phyloP scores from a whole-genome alignment of 177 flowering plant genomes.

The Tripterygium wilfordii region DNA sequence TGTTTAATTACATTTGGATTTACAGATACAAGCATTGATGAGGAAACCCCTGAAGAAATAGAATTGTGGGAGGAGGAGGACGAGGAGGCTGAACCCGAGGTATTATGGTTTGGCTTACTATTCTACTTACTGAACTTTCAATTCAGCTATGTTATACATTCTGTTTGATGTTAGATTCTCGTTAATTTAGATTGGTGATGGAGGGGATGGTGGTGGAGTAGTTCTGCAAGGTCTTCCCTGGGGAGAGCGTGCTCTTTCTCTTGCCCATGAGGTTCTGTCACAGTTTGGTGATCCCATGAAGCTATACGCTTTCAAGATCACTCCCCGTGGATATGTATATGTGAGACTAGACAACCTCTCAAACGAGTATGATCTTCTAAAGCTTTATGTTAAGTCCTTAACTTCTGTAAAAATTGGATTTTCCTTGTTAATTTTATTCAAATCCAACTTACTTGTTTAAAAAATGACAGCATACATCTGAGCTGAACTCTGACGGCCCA shows the following conservation, averaged over 20 bases:
- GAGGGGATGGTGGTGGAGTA: slow-evolving; percentile 95
- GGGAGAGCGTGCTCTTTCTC: slow-evolving; percentile 62
- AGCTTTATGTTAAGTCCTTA: background rate
- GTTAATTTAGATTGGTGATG: slow-evolving; percentile 71
- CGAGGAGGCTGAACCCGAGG: slow-evolving; percentile 60
- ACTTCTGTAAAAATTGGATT: no score
- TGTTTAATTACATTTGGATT: background rate
- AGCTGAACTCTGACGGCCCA: no score
- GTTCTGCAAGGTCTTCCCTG: slow-evolving; percentile 64
- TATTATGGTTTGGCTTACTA: slow-evolving; percentile 10
- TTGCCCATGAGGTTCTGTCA: slow-evolving; percentile 54
- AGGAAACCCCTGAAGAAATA: slow-evolving; percentile 46
- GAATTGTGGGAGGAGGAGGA: slow-evolving; percentile 82
- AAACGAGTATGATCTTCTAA: slow-evolving; percentile 41
- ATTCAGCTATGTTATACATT: background rate
- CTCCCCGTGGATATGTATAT: slow-evolving; percentile 77
- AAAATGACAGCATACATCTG: no score
- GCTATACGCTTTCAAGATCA: slow-evolving; percentile 66
- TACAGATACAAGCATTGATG: slow-evolving; percentile 37
- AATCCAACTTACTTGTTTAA: no score
- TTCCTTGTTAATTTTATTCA: no score
- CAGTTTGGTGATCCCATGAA: slow-evolving; percentile 48
- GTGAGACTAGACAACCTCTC: slow-evolving; percentile 80
- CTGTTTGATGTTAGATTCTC: slow-evolving; percentile 3
- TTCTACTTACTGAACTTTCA: background rate